Evolutionary conservation across 768 basidiomycete genomes (phyloP).

Genomic region (Boletellus ananiceps): DNA sequence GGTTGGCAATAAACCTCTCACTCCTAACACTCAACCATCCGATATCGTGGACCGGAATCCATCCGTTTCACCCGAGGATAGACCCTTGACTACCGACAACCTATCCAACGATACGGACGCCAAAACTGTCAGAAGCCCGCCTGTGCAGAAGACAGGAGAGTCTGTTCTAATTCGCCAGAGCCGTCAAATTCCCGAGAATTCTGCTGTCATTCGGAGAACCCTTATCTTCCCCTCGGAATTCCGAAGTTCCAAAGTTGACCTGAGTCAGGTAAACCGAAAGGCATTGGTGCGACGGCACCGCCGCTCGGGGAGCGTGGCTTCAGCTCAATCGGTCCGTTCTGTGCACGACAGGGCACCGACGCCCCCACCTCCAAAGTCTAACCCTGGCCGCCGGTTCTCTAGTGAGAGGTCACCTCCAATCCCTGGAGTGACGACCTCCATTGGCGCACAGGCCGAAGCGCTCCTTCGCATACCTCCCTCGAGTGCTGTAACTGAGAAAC

Average conservation of each 20-base stretch:
- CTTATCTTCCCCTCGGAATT: conserved; percentile 74
- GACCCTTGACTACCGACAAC: conserved; percentile 26
- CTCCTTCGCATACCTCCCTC: conserved; percentile 39
- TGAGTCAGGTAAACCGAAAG: conserved; percentile 52
- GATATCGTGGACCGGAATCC: conserved; percentile 11
- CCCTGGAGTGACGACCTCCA: conserved; percentile 55
- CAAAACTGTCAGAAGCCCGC: conserved; percentile 27
- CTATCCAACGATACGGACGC: conserved; percentile 28
- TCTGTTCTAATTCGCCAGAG: conserved; percentile 27
- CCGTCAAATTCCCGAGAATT: conserved; percentile 34
- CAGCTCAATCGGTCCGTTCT: conserved; percentile 63
- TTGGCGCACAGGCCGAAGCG: conserved; percentile 37
- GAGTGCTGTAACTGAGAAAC: conserved; percentile 52
- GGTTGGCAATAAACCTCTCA: conserved; percentile 14
- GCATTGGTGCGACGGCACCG: conserved; percentile 46
- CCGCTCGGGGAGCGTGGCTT: conserved; percentile 55
- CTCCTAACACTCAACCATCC: conserved; percentile 18
- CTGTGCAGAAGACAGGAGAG: conserved; percentile 22
- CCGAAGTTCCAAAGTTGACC: conserved; percentile 51
- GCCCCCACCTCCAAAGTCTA: conserved; percentile 71
- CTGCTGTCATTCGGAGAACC: conserved; percentile 67
- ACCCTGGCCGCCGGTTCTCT: conserved; percentile 56
- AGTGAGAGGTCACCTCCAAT: conserved; percentile 64
- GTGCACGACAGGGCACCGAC: conserved; percentile 80
- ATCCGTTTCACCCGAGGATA: conserved; percentile 20